phyloP scores from a whole-genome alignment of 2,329 filamentous ascomycete species.

The Ceratocystis albifundus region DNA sequence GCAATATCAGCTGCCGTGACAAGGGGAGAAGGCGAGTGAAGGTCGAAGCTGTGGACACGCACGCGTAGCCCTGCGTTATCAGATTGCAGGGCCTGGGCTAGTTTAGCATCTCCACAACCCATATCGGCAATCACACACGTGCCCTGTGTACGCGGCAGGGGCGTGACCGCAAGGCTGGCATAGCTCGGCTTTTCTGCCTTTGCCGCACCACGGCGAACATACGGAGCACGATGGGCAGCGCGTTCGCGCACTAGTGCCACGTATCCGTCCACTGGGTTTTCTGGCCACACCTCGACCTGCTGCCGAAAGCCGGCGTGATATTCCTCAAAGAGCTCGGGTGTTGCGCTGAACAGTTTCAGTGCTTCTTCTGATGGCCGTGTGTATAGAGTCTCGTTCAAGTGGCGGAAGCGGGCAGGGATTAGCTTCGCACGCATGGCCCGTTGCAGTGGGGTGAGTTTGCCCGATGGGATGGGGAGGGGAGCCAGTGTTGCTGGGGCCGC shows the following conservation, averaged over 20 bases:
- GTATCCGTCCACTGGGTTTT: constrained; percentile 88
- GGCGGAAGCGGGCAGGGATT: constrained; percentile 86
- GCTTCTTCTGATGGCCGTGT: constrained; percentile 77
- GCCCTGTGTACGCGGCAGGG: constrained; percentile 61
- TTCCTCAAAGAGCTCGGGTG: constrained; percentile 87
- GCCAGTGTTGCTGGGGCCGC: constrained; percentile 27
- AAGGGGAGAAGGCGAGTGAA: constrained; percentile 62
- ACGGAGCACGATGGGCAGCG: constrained; percentile 33
- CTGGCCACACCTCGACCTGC: constrained; percentile 91
- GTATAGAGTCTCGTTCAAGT: constrained; percentile 94
- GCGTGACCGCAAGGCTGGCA: constrained; percentile 30
- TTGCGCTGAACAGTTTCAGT: constrained; percentile 68
- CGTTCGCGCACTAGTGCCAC: constrained; percentile 58
- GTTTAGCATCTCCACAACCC: constrained; percentile 81
- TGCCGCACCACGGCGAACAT: constrained; percentile 24
- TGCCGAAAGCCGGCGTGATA: constrained; percentile 95
- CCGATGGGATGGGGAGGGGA: constrained; percentile 33
- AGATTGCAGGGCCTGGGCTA: constrained; percentile 56
- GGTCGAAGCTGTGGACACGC: constrained; percentile 72
- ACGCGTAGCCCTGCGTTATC: constrained; percentile 57
- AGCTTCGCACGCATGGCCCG: constrained; percentile 91
- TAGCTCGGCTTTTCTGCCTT: constrained; percentile 25
- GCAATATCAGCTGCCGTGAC: constrained; percentile 87
- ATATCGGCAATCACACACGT: constrained; percentile 76
- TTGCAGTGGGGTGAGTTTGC: constrained; percentile 81